Evolutionary conservation across 1,284 basidiomycete genomes (phyloP), one percentile per base, ranked within the genome.

Genomic region (Schizopora paradoxa): DNA sequence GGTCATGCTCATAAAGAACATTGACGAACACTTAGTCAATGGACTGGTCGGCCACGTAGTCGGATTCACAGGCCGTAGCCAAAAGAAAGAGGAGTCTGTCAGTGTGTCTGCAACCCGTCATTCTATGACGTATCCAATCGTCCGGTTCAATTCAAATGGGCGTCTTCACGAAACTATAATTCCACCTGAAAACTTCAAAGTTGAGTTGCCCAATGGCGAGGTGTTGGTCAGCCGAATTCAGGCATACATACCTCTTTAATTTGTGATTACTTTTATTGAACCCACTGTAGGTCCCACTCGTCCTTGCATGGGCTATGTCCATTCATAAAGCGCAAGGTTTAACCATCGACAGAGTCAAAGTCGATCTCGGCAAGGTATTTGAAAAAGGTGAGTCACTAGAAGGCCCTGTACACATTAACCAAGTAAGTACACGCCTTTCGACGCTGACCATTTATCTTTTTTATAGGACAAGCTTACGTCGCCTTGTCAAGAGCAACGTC

Each of bases 251-350:
- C n/a, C 49, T 23, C 25, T 21, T 32, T 26, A 41, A 47, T 47
- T 45, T 72, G 16, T 19, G 13, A 19, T 18, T 13, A 25, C 25
- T 47, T 13, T 39, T 32, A 14, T 31, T 26, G 40, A 7, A n/a
- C n/a, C 35, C 16, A 54, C 7, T 5, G n/a, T 47, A 77, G 86
- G 63, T 92, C 2, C 90, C 88, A 0, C 66, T 94, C 26, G 91
- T 93, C 48, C 74, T 92, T n/a, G 79, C 89, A 0, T 93, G 89
- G 90, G 90, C 91, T 0, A 89, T 91, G 83, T 91, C 88, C 42
- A 96, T 96, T 43, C 93, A 97, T 64, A 96, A 97, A 65, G 87
- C 86, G 26, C 92, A 94, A 62, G 91, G 91, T 1, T 91, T 93
- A 65, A 94, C 88, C 0, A 70, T 95, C 14, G 84, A 91, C 45